Conservation (phyloP, 1,284 basidiomycete genomes). For the Ustilago vetiveriae region DNA sequence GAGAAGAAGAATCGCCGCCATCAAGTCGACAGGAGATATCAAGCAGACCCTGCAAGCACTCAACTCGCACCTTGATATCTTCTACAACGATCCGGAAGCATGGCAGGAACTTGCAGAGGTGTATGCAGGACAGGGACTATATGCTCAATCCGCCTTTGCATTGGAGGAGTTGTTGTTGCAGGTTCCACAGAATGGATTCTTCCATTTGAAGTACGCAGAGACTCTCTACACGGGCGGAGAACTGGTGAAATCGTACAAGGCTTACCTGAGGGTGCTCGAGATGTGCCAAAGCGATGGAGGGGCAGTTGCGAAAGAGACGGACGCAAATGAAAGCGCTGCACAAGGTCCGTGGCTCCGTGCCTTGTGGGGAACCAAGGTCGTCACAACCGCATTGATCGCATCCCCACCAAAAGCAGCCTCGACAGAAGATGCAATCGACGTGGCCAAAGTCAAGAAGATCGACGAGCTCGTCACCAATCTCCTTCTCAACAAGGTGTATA, state of each 20-base stretch:
- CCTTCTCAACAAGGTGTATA: constrained; percentile 55
- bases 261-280: constrained; percentile 61
- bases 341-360: constrained; percentile 60
- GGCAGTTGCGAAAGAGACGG: neutral
- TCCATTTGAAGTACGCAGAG: constrained; percentile 83
- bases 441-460: constrained; percentile 40
- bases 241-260: constrained; percentile 69
- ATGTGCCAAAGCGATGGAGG: constrained; percentile 46
- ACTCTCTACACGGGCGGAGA: constrained; percentile 80
- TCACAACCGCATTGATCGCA: constrained; percentile 37
- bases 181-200: constrained; percentile 84
- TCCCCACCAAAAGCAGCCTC: constrained; percentile 3
- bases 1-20: constrained; percentile 82
- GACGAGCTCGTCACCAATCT: constrained; percentile 54
- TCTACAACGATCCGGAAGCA: constrained; percentile 89
- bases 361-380: constrained; percentile 63
- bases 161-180: constrained; percentile 83
- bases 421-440: constrained; percentile 25
- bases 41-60: constrained; percentile 79
- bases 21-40: constrained; percentile 40
- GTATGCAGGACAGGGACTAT: constrained; percentile 83
- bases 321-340: neutral
- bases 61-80: constrained; percentile 84
- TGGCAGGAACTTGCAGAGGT: constrained; percentile 94
- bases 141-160: constrained; percentile 75